Evolutionary conservation across 345 rosid genomes (phyloP), one percentile per base, ranked within the genome.

Genomic region (Gossypium herbaceum): DNA sequence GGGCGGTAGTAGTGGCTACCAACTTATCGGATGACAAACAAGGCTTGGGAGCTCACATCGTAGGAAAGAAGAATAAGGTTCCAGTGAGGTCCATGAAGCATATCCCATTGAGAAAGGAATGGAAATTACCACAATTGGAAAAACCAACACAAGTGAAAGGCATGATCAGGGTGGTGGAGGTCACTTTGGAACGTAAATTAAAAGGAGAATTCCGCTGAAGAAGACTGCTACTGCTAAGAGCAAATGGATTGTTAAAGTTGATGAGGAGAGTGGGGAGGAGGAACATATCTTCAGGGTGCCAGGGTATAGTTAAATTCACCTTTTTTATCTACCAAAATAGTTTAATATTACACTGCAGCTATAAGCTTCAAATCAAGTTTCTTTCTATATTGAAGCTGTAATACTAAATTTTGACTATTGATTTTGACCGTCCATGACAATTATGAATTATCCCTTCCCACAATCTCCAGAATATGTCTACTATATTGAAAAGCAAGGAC

Each of bases 221-320:
- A 50, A 50, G n/a, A 12, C 52, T 48, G n/a, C 54, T 25, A 9
- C 4, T 25, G 52, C 39, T 7, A 79, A 68, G 66, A 84, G 87
- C 79, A 72, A 74, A 63, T 82, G 90, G 90, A 34, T 82, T 25
- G 72, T 78, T 27, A 79, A 60, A 66, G 78, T 78, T 63, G 87
- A 86, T 16, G 79, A 81, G 45, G 68, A 76, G 71, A 86, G 82
- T 57, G 90, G 87, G 4, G 90, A 84, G 4, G 90, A 84, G 77
- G 87, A 84, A 76, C 89, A 86, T 73, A 82, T 86, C 25, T 82
- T 77, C 16, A 81, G 87, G 77, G 70, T 82, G 73, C 85, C 79
- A 39, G 74, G 81, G 52, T 62, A 52, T 25, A 1, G 19, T 74
- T 58, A 70, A 24, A 10, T 20, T 27, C 15, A 9, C 24, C 25